Conservation (phyloP, 352 stramenopile genomes). For the Pythium aristosporum region DNA sequence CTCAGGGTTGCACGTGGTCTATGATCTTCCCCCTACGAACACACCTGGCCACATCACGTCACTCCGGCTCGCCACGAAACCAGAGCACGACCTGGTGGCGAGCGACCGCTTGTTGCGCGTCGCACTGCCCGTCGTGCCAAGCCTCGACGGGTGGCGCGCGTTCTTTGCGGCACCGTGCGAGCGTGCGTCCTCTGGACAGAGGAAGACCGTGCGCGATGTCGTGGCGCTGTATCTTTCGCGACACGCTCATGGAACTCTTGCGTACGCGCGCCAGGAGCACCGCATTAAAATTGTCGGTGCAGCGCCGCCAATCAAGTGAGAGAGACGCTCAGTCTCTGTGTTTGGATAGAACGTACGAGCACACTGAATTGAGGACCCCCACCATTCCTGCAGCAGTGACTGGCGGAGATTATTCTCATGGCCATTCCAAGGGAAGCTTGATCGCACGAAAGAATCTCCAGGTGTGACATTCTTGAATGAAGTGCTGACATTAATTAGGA, state of each 20-base stretch:
- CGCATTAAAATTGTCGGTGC: conserved; percentile 2
- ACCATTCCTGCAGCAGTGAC: too few relatives aligned
- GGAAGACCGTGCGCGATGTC: conserved; percentile 20
- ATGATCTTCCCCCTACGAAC: conserved; percentile 26
- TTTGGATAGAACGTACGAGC: neutral
- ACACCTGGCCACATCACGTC: conserved; percentile 29
- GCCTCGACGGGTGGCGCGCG: conserved; percentile 19
- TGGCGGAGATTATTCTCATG: too few relatives aligned
- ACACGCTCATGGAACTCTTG: conserved; percentile 8
- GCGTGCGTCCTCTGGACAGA: neutral
- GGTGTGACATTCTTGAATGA: neutral
- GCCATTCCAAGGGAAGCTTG: too few relatives aligned
- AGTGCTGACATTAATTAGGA: too few relatives aligned
- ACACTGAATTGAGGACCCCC: too few relatives aligned
- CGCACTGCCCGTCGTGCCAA: conserved; percentile 16
- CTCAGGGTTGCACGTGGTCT: conserved; percentile 47
- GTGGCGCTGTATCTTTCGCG: conserved; percentile 20
- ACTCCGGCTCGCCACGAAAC: conserved; percentile 26
- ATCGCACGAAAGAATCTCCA: neutral
- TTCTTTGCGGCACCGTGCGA: conserved; percentile 11
- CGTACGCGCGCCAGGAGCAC: conserved; percentile 13
- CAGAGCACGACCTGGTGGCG: conserved; percentile 12
- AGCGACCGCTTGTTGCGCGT: conserved; percentile 7
- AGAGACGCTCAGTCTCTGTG: neutral
- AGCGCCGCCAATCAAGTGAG: neutral